Percentiles rank a stretch among this genome's conserved stretches.
phyloP scores from a whole-genome alignment of 1,284 basidiomycete species.

The Irpex rosettiformis region DNA sequence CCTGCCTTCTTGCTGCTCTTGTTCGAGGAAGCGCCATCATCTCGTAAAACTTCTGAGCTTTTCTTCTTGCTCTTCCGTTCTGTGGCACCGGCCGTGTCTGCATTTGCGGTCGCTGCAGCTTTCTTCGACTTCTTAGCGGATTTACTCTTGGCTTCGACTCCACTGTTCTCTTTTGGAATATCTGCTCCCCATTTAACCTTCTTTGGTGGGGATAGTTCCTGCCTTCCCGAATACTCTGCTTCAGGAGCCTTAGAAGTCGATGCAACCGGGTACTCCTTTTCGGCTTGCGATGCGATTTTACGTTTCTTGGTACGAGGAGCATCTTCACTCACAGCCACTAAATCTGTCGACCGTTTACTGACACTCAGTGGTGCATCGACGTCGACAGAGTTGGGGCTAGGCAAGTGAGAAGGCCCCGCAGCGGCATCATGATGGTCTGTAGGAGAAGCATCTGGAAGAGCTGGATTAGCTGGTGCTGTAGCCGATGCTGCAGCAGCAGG shows the following conservation, averaged over 20 bases:
- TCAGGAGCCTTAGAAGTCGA: not conserved
- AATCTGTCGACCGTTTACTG: too few species aligned
- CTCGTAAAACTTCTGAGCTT: not conserved
- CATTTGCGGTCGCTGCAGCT: not conserved
- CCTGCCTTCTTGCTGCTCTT: not conserved
- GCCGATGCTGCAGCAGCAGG: not conserved
- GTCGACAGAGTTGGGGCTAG: too few species aligned
- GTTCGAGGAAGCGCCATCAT: not conserved
- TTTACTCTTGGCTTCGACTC: not conserved
- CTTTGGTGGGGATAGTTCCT: not conserved
- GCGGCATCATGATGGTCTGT: too few species aligned
- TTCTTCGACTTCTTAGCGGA: not conserved
- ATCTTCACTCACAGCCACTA: not conserved
- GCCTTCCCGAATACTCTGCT: not conserved
- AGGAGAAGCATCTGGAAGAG: not conserved
- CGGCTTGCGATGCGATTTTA: not conserved
- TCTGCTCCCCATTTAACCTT: not conserved
- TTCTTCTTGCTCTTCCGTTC: not conserved
- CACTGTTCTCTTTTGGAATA: not conserved
- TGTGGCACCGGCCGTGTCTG: not conserved
- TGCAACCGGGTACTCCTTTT: not conserved
- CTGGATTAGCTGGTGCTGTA: not conserved
- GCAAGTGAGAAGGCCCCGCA: too few species aligned
- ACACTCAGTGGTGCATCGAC: too few species aligned
- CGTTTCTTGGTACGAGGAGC: not conserved